Evolutionary conservation across 768 basidiomycete species (phyloP).

Genomic region (Boletus barrowsii): DNA sequence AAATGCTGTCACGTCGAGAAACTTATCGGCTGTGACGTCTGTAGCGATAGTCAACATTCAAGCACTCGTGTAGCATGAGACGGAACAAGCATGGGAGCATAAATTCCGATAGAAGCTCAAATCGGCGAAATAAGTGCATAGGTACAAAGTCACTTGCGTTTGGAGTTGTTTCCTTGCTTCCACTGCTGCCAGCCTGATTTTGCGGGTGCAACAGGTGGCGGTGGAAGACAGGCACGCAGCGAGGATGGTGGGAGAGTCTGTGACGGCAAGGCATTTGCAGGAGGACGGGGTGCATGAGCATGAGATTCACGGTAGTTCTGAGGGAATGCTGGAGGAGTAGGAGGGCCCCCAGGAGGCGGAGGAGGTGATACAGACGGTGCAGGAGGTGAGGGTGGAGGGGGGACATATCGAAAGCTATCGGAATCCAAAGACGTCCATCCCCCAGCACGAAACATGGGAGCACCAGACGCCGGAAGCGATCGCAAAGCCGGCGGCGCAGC

Average conservation of each 20-base stretch:
- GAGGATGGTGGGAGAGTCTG: constrained; percentile 8
- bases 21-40: neutral
- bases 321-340: neutral
- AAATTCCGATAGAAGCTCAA: neutral
- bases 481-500: constrained; percentile 16
- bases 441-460: constrained; percentile 54
- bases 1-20: constrained; percentile 15
- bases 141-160: constrained; percentile 16
- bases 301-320: constrained; percentile 9
- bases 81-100: neutral
- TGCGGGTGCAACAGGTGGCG: constrained; percentile 16
- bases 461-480: constrained; percentile 19
- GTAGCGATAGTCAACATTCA: constrained; percentile 14
- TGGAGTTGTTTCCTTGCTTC: constrained; percentile 23
- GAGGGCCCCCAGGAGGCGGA: constrained; percentile 15
- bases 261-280: constrained; percentile 5
- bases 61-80: neutral
- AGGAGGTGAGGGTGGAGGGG: constrained; percentile 22
- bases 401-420: constrained; percentile 32
- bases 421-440: constrained; percentile 70
- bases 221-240: constrained; percentile 14
- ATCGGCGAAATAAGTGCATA: neutral
- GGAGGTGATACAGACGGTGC: constrained; percentile 13
- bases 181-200: constrained; percentile 59
- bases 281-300: constrained; percentile 3